phyloP scores from a whole-genome alignment of 108 stramenopile species.

The Poteriospumella lacustris region DNA sequence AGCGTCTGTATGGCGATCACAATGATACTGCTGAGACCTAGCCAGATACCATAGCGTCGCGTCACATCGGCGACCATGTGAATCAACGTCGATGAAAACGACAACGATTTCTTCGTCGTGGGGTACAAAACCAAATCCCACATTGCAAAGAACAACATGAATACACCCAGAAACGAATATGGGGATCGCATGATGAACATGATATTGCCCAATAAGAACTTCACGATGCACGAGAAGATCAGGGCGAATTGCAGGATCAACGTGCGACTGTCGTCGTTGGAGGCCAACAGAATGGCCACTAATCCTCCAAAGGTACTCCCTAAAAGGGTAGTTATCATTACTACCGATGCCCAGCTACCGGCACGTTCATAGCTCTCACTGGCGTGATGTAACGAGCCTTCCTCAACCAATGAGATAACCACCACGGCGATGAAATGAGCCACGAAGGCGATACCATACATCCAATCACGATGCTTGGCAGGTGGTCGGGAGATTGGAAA shows the following conservation, averaged over 20 bases:
- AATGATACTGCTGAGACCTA: not conserved
- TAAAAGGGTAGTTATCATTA: not conserved
- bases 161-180: not conserved
- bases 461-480: not conserved
- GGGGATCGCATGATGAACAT: conserved; percentile 1
- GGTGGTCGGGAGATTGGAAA: not conserved
- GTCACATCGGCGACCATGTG: not conserved
- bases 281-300: not conserved
- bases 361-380: not conserved
- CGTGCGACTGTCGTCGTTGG: not conserved
- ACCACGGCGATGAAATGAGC: not conserved
- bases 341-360: not conserved
- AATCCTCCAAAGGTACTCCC: not conserved
- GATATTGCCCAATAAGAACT: not conserved
- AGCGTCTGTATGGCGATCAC: not conserved
- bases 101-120: not conserved
- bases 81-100: not conserved
- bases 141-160: not conserved
- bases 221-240: not conserved
- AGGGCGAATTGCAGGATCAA: not conserved
- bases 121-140: not conserved
- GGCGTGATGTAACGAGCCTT: not conserved
- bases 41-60: not conserved
- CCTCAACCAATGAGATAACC: not conserved
- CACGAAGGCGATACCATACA: not conserved